These are phyloP conservation scores for Vitis labrusca DNA, from an alignment of 164 flowering plant genomes.

Conservation along the genomic window DNA sequence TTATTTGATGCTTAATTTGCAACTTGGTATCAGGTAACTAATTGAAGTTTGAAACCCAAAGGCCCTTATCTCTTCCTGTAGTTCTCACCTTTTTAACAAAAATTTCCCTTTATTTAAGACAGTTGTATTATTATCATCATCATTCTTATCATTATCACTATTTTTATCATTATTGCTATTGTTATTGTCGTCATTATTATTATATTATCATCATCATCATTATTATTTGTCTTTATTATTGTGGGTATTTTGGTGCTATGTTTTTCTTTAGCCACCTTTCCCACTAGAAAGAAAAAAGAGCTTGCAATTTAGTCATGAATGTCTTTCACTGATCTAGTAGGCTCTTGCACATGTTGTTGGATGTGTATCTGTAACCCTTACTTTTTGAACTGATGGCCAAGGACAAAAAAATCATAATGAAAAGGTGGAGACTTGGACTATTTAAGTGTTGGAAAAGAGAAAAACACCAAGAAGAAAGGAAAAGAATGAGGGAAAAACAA, in stretches of 20 bases:
- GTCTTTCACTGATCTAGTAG: not conserved
- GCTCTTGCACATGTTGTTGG: not conserved
- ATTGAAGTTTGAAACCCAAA: not conserved
- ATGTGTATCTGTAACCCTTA: not conserved
- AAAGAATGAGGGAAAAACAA: no score
- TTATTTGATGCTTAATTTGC: conserved; percentile 82
- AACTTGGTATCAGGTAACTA: conserved; percentile 91
- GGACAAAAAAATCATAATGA: not conserved
- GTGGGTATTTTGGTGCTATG: not conserved
- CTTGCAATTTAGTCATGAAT: not conserved
- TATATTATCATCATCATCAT: no score
- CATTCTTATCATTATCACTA: not conserved
- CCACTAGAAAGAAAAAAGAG: not conserved
- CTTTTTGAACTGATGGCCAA: not conserved
- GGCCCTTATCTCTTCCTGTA: not conserved
- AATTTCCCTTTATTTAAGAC: not conserved
- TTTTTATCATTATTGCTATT: no score
- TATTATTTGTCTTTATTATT: no score
- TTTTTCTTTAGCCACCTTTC: not conserved
- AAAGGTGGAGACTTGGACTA: no score
- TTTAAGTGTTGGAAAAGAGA: not conserved
- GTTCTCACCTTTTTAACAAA: not conserved
- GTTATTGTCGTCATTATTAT: no score
- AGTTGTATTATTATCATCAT: no score
- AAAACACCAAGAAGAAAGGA: not conserved